Evolutionary conservation across 2,329 filamentous ascomycete species (phyloP), one percentile per base, ranked within the genome.

Genomic region (Epichloe amarillans): DNA sequence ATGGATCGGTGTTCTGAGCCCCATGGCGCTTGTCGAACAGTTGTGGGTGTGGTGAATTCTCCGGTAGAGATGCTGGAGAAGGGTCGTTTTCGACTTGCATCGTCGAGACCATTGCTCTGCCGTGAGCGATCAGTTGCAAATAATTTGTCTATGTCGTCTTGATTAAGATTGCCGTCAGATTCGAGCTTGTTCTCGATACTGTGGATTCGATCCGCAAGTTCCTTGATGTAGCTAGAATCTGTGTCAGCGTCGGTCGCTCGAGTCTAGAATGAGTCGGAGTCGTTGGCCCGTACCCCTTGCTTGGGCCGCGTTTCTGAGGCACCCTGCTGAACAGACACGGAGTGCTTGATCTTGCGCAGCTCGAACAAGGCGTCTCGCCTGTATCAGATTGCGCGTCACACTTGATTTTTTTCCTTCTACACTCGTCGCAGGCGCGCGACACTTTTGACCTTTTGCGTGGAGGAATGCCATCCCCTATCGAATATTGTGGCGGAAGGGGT

Each of bases 351-450:
- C 88, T 80, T 50, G 82, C 81, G 64, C 89, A 95, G 61, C 88
- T 91, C 3, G 85, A 86, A 61, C 89, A 95, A 5, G 84, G 82
- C 52, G 82, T 79, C 17, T 85, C 79, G 15, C 81, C 83, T 5
- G 77, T 76, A 62, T 94, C 87, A 8, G 83, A 83, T 53, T 80
- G 78, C 4, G 88, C 86, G 68, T 95, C 88, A 61, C 89, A 95
- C 61, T 88, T 87, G 53, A 94, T 88, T 72, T 91, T 94, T 68
- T 94, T 94, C 50, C 88, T 79, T 42, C 89, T 77, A 63, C 88
- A 95, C 63, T 94, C 88, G 62, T 95, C 88, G 60, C 88, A 95
- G 2, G 88, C 89, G 38, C 88, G 78, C 11, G 88, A 94, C 5
- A 93, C 88, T 65, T 95, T 95, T 5, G 84, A 86, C 53, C 88